Base-by-base conservation (phyloP, 306 rosid genomes). In the peach (Prunus persica) region DNA sequence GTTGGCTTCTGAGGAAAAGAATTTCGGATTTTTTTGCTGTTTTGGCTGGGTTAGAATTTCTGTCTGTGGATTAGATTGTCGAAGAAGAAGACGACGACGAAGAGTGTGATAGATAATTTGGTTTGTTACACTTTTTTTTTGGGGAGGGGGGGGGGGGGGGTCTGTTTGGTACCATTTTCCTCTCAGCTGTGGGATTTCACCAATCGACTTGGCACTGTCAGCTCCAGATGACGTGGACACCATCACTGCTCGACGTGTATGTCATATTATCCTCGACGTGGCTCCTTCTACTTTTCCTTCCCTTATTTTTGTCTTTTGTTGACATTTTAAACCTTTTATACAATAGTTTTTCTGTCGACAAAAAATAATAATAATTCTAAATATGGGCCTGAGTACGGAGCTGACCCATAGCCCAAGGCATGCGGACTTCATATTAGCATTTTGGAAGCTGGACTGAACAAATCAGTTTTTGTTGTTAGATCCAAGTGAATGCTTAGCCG, bases 391-490 rank as follows among this genome's bases (percentile, higher is more conserved):
- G 2, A 38, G 43, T 38, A 34, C 8, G 41, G 41, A 34, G 41
- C 41, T 34, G 41, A 34, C 8, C 41, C 41, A 6, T 1, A 34
- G 8, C 41, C 41, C 41, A 34, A 5, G 41, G 8, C 8, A 34
- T 34, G 41, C 1, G 6, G 41, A 34, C 38, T 34, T 34, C 38
- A 5, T 34, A 1, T 91, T 80, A 75, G 96, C 85, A 94, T 91
- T 85, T 88, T 94, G 85, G 88, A 80, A 84, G 97, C 98, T 70
- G 98, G 97, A 78, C 91, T 91, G 80, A 87, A 86, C 84, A 91
- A 91, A 84, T 91, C 97, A 38, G 95, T 91, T 84, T 77, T 77
- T 94, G 72, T 72, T 90, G 84, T 91, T 93, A 71, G 93, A 67
- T 67, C 57, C 8, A 5, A 34, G 8, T 11, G 46, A 24, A 24